Percentiles rank a stretch among this genome's conserved stretches.
phyloP scores from a whole-genome alignment of 2,329 filamentous ascomycete genomes.

The Myriosclerotinia scirpicola region DNA sequence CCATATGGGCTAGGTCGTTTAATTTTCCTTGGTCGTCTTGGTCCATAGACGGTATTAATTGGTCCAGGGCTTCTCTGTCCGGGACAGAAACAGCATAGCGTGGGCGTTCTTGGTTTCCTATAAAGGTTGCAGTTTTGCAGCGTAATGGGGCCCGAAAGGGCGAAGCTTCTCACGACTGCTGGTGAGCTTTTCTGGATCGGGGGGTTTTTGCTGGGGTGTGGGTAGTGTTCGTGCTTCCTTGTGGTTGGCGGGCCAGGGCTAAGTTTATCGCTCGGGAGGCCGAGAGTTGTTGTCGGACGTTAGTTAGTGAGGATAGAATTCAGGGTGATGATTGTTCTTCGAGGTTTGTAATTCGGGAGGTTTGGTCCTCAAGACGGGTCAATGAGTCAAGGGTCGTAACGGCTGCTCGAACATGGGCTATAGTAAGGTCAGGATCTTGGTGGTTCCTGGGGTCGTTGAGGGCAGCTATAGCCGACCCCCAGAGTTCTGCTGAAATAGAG shows the following conservation, averaged over 20 bases:
- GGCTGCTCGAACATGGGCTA: background rate
- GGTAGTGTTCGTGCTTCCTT: background rate
- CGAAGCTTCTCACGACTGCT: background rate
- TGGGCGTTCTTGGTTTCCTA: constrained; percentile 1
- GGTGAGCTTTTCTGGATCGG: background rate
- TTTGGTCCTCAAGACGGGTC: background rate
- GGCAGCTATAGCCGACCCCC: background rate
- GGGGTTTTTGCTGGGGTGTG: background rate
- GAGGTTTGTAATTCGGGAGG: background rate
- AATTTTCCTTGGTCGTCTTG: background rate
- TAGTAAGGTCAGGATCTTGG: background rate
- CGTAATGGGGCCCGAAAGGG: background rate
- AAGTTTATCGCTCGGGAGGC: background rate
- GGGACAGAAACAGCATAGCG: background rate
- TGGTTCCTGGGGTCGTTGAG: background rate
- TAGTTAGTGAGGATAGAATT: background rate
- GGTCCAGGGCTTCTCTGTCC: background rate
- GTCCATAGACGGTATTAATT: background rate
- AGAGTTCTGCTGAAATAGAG: background rate
- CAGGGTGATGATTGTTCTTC: background rate
- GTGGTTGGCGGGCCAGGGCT: background rate
- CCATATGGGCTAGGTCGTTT: background rate
- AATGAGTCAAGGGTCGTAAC: background rate
- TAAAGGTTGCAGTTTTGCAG: background rate
- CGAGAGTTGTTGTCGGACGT: background rate